A percentile compares a stretch with the other conserved stretches of the same genome.
phyloP scores from a whole-genome alignment of 306 rosid species.

The Cucumis melo region DNA sequence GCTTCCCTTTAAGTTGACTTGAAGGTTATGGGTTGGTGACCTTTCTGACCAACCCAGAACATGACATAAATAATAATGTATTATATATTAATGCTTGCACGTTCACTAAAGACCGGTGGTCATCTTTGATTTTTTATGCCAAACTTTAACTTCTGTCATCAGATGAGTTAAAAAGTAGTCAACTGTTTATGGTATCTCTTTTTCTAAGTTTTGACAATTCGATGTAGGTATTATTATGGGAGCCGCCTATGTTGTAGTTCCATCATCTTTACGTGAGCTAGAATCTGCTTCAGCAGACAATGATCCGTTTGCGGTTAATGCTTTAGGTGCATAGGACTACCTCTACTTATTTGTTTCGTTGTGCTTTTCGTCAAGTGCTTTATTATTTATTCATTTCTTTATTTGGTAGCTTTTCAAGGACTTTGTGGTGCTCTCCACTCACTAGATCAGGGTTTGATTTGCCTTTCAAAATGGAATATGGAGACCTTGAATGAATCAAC shows the following conservation, averaged over 20 bases:
- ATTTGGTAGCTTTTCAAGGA: slow-evolving; percentile 19
- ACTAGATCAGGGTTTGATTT: slow-evolving; percentile 22
- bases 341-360: slow-evolving; percentile 2
- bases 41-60: not conserved
- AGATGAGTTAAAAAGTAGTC: not conserved
- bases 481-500: slow-evolving; percentile 48
- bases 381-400: not conserved
- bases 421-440: slow-evolving; percentile 14
- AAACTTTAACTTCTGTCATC: not conserved
- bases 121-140: not conserved
- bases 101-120: not conserved
- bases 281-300: slow-evolving; percentile 39
- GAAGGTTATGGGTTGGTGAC: not conserved
- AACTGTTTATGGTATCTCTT: not conserved
- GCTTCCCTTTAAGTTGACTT: not conserved
- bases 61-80: not conserved
- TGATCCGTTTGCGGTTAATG: slow-evolving; percentile 39
- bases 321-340: slow-evolving; percentile 36
- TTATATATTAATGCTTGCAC: not conserved
- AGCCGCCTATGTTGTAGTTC: slow-evolving; percentile 44
- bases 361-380: not conserved
- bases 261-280: slow-evolving; percentile 26
- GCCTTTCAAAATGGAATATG: slow-evolving; percentile 24
- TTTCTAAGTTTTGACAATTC: slow-evolving; percentile 11
- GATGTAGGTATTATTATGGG: slow-evolving; percentile 53